Conservation (phyloP, 2,329 filamentous ascomycete species). For the Xylariaceae sp. region DNA sequence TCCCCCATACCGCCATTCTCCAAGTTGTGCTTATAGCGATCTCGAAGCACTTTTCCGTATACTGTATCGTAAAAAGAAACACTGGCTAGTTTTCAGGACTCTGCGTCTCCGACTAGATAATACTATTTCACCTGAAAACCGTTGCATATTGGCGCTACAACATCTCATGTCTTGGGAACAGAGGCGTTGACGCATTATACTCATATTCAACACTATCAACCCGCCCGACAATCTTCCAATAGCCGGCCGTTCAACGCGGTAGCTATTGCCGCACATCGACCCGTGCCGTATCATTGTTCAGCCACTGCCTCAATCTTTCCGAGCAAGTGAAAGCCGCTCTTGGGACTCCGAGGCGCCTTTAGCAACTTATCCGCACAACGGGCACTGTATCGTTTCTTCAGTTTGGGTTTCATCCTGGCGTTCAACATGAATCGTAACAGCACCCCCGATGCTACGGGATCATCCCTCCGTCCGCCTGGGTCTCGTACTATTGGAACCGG, state of each 20-base stretch:
- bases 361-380: neutral
- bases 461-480: constrained; percentile 74
- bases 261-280: neutral
- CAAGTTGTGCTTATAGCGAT: constrained; percentile 20
- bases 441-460: constrained; percentile 84
- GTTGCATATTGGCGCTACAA: neutral
- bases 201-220: neutral
- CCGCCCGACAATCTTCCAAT: neutral
- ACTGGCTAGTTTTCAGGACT: neutral
- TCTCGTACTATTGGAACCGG: constrained; percentile 71
- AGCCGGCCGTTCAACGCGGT: neutral
- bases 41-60: neutral
- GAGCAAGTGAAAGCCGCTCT: neutral
- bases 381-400: neutral
- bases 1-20: constrained; percentile 35
- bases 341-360: neutral
- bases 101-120: constrained; percentile 5
- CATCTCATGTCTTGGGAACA: constrained; percentile 2
- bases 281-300: neutral
- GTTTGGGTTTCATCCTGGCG: constrained; percentile 1
- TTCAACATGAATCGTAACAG: constrained; percentile 74
- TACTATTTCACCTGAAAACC: neutral
- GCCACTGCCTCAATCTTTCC: neutral
- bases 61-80: neutral
- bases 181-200: constrained; percentile 1